Base-by-base conservation (phyloP, 1,284 basidiomycete genomes). In the Apiotrichum veenhuisii region DNA sequence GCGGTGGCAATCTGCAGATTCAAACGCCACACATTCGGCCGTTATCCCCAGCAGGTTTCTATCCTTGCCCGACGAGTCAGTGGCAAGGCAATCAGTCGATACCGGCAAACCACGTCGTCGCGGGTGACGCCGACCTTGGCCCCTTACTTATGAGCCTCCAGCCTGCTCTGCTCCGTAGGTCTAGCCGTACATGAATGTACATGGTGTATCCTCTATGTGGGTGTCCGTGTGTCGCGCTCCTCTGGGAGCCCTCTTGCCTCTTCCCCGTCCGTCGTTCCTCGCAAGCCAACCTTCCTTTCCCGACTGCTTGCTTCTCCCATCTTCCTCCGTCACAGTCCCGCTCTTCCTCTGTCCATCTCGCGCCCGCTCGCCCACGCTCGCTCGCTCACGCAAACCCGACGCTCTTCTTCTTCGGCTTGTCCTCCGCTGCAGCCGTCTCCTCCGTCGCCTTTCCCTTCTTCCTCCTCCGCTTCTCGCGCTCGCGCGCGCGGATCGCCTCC, bases 391-490 rank as follows among this genome's bases (percentile, higher is more conserved):
- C 59, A 42, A 64, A 64, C 12, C 62, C 62, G 25, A 64, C 62
- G 22, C 46, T 48, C 45, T 54, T 57, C 54, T 64, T 64, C 45
- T 55, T 54, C 5, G 57, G 22, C 56, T 52, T 52, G 17, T 20
- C 27, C 18, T 44, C 44, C 2, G 20, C 33, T 5, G 38, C 49
- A 3, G 20, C 17, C 44, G 14, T 25, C 36, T 14, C 49, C 27
- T n/a, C 30, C 11, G 33, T 11, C 17, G 37, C 36, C 33, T 58
- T 50, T 25, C 54, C 55, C 54, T 64, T 59, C 42, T 58, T 63
- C 53, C 51, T 25, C n/a, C 52, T 44, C 42, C 65, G 63, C 60
- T 67, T 66, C 51, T 65, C 67, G 30, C 56, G 12, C 3, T 64
- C 53, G 20, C 44, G 44, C 8, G 52, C 55, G 30, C 57, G 61